These are phyloP conservation scores for Cephalotrichum gorgonifer DNA, from an alignment of 2,329 filamentous ascomycete species.

Conservation along the genomic window DNA sequence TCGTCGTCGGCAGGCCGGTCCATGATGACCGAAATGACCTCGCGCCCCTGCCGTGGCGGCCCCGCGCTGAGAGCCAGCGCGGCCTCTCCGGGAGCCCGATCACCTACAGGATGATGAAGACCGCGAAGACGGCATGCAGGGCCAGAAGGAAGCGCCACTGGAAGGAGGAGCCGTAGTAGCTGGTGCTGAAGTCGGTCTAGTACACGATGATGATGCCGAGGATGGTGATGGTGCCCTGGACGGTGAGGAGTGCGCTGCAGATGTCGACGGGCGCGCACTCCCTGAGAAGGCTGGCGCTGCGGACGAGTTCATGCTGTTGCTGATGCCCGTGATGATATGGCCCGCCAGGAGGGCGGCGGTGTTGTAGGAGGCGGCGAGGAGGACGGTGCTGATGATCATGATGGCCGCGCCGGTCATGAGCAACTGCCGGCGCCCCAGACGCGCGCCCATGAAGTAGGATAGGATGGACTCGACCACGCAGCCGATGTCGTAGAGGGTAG, in stretches of 20 bases:
- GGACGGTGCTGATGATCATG: constrained; percentile 29
- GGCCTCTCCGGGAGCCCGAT: constrained; percentile 18
- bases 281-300: constrained; percentile 27
- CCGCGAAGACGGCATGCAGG: constrained; percentile 27
- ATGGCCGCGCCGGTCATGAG: constrained; percentile 28
- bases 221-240: constrained; percentile 34
- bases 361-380: not conserved
- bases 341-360: constrained; percentile 24
- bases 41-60: not conserved
- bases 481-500: constrained; percentile 22
- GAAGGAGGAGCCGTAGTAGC: constrained; percentile 19
- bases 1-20: not conserved
- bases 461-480: constrained; percentile 18
- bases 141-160: constrained; percentile 32
- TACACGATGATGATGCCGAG: constrained; percentile 32
- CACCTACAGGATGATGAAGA: constrained; percentile 23
- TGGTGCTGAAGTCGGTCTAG: constrained; percentile 25
- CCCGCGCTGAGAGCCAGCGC: not conserved
- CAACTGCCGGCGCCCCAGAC: constrained; percentile 28
- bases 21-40: not conserved
- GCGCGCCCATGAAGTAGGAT: constrained; percentile 25
- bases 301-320: constrained; percentile 25
- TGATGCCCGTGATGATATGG: constrained; percentile 32
- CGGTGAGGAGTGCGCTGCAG: constrained; percentile 37
- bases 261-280: constrained; percentile 25